Evolutionary conservation across 1,284 basidiomycete species (phyloP).

Genomic region (Fomes fomentarius): DNA sequence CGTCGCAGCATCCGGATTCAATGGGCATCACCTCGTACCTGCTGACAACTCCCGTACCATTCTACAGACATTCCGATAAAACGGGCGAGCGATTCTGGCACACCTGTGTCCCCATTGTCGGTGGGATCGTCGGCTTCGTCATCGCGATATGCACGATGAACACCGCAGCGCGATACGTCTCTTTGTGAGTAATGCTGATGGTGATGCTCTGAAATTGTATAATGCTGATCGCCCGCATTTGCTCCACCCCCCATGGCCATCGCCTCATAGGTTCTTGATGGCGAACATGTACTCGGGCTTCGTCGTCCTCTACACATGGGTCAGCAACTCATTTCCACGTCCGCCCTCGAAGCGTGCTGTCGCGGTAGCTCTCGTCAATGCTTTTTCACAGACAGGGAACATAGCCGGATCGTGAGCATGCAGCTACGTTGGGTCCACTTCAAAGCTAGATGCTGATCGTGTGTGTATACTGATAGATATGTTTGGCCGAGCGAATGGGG

Average conservation of each 20-base stretch:
- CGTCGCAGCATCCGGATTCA: no score
- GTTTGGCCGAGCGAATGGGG: conserved; percentile 47
- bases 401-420: conserved; percentile 62
- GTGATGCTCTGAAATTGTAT: background rate
- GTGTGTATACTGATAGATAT: conserved; percentile 32
- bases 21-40: no score
- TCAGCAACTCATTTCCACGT: conserved; percentile 67
- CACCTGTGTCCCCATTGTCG: conserved; percentile 51
- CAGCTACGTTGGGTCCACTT: no score
- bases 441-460: no score
- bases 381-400: conserved; percentile 74
- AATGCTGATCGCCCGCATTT: background rate
- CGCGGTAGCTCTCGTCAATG: conserved; percentile 74
- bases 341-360: conserved; percentile 77
- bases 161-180: conserved; percentile 66
- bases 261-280: conserved; percentile 67
- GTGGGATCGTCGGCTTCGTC: conserved; percentile 76
- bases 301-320: conserved; percentile 73
- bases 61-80: conserved; percentile 70
- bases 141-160: conserved; percentile 77
- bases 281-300: conserved; percentile 75
- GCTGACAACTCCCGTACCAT: no score
- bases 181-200: conserved; percentile 51
- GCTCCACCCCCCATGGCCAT: no score
- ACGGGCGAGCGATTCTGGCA: conserved; percentile 69